phyloP scores from a whole-genome alignment of 148 eudicot species.

The Arctostaphylos glauca region DNA sequence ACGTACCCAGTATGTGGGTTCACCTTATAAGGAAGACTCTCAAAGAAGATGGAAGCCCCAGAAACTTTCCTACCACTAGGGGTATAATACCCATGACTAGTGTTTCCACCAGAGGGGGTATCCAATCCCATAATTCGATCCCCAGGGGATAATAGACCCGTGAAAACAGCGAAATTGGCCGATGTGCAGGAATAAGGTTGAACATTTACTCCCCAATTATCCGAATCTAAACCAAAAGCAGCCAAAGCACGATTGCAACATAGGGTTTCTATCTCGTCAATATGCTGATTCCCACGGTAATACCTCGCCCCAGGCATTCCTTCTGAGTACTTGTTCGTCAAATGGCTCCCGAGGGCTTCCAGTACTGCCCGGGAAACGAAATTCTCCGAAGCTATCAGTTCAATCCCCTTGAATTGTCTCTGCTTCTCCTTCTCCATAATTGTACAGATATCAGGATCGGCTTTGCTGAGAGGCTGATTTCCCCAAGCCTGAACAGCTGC shows the following conservation, averaged over 20 bases:
- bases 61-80: conserved; percentile 91
- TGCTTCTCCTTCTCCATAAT: conserved; percentile 79
- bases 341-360: conserved; percentile 82
- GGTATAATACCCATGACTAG: conserved; percentile 85
- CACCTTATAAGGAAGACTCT: conserved; percentile 76
- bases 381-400: conserved; percentile 92
- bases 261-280: conserved; percentile 76
- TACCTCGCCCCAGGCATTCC: conserved; percentile 91
- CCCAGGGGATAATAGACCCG: conserved; percentile 72
- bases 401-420: conserved; percentile 78
- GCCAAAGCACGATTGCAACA: conserved; percentile 78
- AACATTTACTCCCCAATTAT: conserved; percentile 91
- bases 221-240: conserved; percentile 63
- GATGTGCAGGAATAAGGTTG: conserved; percentile 91
- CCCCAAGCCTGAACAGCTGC: conserved; percentile 65
- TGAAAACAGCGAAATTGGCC: conserved; percentile 88
- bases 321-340: conserved; percentile 89
- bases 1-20: conserved; percentile 67
- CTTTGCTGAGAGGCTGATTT: conserved; percentile 48
- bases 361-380: conserved; percentile 84
- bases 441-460: conserved; percentile 72
- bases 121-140: conserved; percentile 97
- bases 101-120: conserved; percentile 79
- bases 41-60: conserved; percentile 94
- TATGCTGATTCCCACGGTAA: conserved; percentile 80